Percentiles rank a stretch among this genome's conserved stretches.
phyloP scores from a whole-genome alignment of 768 basidiomycete genomes.

The Russula foetens region DNA sequence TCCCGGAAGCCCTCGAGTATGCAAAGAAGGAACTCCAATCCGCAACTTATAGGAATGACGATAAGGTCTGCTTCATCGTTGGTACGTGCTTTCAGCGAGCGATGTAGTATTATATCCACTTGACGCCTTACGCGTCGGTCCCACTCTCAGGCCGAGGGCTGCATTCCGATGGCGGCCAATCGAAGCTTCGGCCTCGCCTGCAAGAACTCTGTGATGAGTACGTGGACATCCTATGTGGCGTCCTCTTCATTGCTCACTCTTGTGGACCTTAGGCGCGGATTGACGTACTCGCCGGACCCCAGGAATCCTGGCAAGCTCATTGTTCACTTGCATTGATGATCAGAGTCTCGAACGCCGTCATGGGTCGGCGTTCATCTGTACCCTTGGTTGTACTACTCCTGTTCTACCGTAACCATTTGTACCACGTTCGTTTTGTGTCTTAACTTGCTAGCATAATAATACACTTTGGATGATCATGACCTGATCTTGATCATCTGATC shows the following conservation, averaged over 20 bases:
- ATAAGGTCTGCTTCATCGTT: not conserved
- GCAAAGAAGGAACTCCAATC: not conserved
- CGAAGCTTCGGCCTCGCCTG: slow-evolving; percentile 8
- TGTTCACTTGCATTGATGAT: not conserved
- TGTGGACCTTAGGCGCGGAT: not conserved
- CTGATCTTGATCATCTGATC: no score
- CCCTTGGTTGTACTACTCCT: not conserved
- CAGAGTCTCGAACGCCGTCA: not conserved
- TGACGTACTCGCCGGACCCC: not conserved
- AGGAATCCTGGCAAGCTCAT: not conserved
- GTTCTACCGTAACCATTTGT: no score
- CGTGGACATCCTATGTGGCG: not conserved
- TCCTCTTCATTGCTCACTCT: not conserved
- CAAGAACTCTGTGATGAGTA: not conserved
- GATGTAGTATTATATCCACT: no score
- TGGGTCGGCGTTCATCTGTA: not conserved
- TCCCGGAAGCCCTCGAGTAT: slow-evolving; percentile 1
- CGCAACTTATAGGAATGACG: not conserved
- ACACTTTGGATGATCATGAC: no score
- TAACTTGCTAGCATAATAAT: no score
- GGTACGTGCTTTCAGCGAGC: not conserved
- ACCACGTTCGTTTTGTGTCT: no score
- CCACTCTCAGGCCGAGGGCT: not conserved
- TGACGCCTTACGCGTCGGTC: not conserved
- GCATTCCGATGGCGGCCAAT: not conserved